Base-by-base conservation (phyloP, 805 yeast species). In the Ogataea nakhonphanomensis region DNA sequence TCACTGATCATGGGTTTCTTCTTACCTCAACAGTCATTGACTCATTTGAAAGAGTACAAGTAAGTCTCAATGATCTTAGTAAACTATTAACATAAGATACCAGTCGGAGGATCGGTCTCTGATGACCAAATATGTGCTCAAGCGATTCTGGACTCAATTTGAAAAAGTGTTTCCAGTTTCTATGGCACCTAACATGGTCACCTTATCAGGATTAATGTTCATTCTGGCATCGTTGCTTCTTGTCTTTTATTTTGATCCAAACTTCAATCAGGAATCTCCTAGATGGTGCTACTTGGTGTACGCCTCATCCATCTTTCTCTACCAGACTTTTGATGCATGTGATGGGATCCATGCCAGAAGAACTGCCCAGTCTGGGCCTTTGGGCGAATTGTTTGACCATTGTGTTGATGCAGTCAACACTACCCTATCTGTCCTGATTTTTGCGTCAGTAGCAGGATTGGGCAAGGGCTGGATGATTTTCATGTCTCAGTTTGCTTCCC, bases 331-430 rank as follows among this genome's bases (percentile, higher is more conserved):
- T 61, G 98, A 90, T 62, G 96, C 96, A 0, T 85, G 96, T 62
- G 98, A 90, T 62, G 98, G 98, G 4, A 76, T 84, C 48, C 98
- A 90, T 61, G 97, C 97, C 17, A 79, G 98, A 58, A 78, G 91
- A 56, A 90, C 96, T 1, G 95, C 95, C n/a, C 95, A 88, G 62
- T 77, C 87, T 46, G 93, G 96, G 3, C 97, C 98, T 1, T 67
- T 90, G 54, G 98, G 98, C 25, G 98, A 90, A 60, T 70, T 90
- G 42, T 91, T 91, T 58, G 98, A 90, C 57, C 98, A 90, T 57
- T 89, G 96, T 43, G 70, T 76, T 35, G 82, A 76, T 57, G 81
- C 81, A 1, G 65, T 75, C 53, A 67, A 64, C 46, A 88, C 97
- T 5, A 81, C 95, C 1, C 68, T 91, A 37, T 90, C 90, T 9